Conservation (phyloP, 192 early-diverging fungal species). For the Podila epicladia region DNA sequence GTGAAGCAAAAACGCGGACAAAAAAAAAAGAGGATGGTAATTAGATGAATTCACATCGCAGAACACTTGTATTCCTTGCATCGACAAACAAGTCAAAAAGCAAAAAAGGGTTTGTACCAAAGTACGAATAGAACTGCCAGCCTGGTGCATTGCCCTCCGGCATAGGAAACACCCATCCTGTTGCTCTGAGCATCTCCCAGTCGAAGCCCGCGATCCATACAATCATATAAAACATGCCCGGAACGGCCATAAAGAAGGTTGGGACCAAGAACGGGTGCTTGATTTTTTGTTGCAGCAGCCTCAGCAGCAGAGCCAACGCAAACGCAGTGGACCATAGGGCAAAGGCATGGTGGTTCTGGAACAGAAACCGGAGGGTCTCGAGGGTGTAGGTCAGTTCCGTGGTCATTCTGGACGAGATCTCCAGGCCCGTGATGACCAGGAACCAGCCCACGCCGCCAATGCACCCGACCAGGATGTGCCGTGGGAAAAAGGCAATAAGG, state of each 20-base stretch:
- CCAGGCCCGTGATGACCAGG: slow-evolving; percentile 91
- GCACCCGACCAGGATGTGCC: slow-evolving; percentile 95
- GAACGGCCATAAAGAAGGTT: slow-evolving; percentile 86
- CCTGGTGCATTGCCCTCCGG: slow-evolving; percentile 80
- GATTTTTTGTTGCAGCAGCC: slow-evolving; percentile 72
- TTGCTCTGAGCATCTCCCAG: slow-evolving; percentile 70
- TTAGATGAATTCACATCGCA: too few relatives aligned
- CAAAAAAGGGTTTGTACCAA: slow-evolving; percentile 38
- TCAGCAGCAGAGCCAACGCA: slow-evolving; percentile 72
- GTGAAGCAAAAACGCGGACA: too few relatives aligned
- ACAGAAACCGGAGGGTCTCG: slow-evolving; percentile 69
- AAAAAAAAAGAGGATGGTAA: too few relatives aligned
- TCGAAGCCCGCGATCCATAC: slow-evolving; percentile 68
- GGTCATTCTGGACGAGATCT: slow-evolving; percentile 68
- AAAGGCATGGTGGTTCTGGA: slow-evolving; percentile 69
- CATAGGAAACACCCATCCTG: slow-evolving; percentile 88
- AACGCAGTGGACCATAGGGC: slow-evolving; percentile 85
- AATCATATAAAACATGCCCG: slow-evolving; percentile 78
- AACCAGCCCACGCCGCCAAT: slow-evolving; percentile 98
- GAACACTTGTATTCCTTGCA: not conserved
- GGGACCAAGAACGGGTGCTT: slow-evolving; percentile 88
- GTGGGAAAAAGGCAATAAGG: slow-evolving; percentile 84
- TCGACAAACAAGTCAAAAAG: not conserved
- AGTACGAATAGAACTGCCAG: slow-evolving; percentile 91
- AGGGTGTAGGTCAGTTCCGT: slow-evolving; percentile 57